phyloP scores from a whole-genome alignment of 2,329 filamentous ascomycete genomes.

The Hypoxylon sp. region DNA sequence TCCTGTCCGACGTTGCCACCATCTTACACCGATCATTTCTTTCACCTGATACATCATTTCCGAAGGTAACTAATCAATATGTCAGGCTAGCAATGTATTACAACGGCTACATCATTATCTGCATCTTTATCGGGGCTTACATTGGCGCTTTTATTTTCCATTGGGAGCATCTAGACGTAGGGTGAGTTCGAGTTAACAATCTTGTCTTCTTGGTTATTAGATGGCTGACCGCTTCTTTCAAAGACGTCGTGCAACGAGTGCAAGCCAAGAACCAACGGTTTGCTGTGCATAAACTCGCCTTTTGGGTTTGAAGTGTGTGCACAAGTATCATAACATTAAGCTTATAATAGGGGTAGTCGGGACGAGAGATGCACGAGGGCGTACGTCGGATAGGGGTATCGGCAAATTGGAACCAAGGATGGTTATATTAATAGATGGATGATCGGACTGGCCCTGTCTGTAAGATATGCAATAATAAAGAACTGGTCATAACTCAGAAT shows the following conservation, averaged over 20 bases:
- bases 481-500: neutral
- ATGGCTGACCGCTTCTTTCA: constrained; percentile 9
- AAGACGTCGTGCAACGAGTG: constrained; percentile 26
- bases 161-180: constrained; percentile 29
- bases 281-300: constrained; percentile 22
- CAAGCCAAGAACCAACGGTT: constrained; percentile 34
- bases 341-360: neutral
- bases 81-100: constrained; percentile 38
- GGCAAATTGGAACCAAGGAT: neutral
- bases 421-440: neutral
- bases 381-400: neutral
- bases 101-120: constrained; percentile 40
- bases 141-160: constrained; percentile 35
- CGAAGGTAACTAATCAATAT: constrained; percentile 4
- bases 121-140: constrained; percentile 38
- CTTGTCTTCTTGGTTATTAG: neutral
- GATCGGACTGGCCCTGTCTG: neutral
- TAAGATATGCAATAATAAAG: neutral
- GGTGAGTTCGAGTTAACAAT: constrained; percentile 14
- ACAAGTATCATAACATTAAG: constrained; percentile 9
- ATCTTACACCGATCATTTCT: neutral
- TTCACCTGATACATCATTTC: neutral
- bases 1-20: neutral
- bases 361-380: neutral
- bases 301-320: neutral